Conservation (phyloP, 1,284 basidiomycete genomes). For the Ceraceosorus bombacis region DNA sequence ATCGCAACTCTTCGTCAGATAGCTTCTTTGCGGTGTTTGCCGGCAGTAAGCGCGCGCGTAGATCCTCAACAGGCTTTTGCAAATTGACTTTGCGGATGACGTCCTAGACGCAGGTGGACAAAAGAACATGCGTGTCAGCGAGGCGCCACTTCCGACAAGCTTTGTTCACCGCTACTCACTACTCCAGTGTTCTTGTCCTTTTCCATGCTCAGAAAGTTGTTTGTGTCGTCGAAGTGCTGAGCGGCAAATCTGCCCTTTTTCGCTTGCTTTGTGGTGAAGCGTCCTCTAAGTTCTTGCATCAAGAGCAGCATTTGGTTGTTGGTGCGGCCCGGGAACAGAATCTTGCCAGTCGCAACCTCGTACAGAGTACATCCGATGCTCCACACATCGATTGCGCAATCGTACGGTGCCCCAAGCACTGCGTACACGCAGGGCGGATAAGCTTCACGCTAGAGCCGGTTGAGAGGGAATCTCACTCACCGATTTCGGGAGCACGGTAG, state of each 20-base stretch:
- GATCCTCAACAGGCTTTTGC: slow-evolving; percentile 71
- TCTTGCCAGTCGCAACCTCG: slow-evolving; percentile 96
- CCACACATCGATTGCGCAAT: slow-evolving; percentile 90
- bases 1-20: slow-evolving; percentile 78
- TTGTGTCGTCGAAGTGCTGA: slow-evolving; percentile 86
- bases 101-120: slow-evolving; percentile 56
- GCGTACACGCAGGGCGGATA: slow-evolving; percentile 7
- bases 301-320: slow-evolving; percentile 89
- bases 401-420: slow-evolving; percentile 93
- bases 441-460: slow-evolving; percentile 6
- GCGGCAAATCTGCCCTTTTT: slow-evolving; percentile 87
- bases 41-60: slow-evolving; percentile 74
- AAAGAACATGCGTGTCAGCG: not conserved
- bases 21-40: slow-evolving; percentile 63
- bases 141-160: not conserved
- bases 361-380: slow-evolving; percentile 95
- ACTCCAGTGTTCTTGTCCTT: slow-evolving; percentile 35
- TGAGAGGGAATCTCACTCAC: slow-evolving; percentile 54
- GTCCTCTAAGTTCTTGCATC: slow-evolving; percentile 81
- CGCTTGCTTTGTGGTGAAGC: slow-evolving; percentile 86
- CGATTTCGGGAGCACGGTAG: slow-evolving; percentile 98
- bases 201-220: slow-evolving; percentile 44
- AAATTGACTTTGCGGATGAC: slow-evolving; percentile 72
- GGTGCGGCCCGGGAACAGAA: slow-evolving; percentile 87
- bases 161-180: slow-evolving; percentile 8